These are phyloP conservation scores for Monosporascus ibericus DNA, from an alignment of 2,329 filamentous ascomycete species.

Conservation along the genomic window DNA sequence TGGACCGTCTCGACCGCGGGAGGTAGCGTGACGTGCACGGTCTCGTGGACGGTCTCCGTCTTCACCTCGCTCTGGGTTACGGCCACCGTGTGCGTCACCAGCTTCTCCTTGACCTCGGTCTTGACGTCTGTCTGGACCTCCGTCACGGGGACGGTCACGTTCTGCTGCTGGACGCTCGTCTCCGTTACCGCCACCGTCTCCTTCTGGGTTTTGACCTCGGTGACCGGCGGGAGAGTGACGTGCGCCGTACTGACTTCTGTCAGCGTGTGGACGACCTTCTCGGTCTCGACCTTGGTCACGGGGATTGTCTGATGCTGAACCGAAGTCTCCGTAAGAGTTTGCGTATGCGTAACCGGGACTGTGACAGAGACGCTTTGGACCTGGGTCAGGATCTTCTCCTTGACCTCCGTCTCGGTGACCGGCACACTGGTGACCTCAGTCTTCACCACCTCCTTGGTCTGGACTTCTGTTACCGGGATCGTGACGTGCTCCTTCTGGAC, in stretches of 20 bases:
- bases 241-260: background rate
- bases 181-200: background rate
- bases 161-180: background rate
- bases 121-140: background rate
- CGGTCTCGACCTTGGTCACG: background rate
- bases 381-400: background rate
- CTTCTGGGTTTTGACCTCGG: background rate
- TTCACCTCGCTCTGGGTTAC: background rate
- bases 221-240: too few relatives aligned
- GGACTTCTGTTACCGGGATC: background rate
- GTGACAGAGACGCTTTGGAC: background rate
- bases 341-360: background rate
- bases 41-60: background rate
- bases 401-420: background rate
- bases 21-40: background rate
- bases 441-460: background rate
- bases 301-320: background rate
- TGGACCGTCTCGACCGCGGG: background rate
- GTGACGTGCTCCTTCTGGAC: background rate
- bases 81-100: background rate
- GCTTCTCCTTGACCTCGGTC: background rate
- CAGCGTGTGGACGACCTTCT: background rate
- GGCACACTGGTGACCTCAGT: background rate
- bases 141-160: background rate
- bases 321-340: background rate